Base-by-base conservation (phyloP, 768 basidiomycete genomes). In the Trametes cubensis region DNA sequence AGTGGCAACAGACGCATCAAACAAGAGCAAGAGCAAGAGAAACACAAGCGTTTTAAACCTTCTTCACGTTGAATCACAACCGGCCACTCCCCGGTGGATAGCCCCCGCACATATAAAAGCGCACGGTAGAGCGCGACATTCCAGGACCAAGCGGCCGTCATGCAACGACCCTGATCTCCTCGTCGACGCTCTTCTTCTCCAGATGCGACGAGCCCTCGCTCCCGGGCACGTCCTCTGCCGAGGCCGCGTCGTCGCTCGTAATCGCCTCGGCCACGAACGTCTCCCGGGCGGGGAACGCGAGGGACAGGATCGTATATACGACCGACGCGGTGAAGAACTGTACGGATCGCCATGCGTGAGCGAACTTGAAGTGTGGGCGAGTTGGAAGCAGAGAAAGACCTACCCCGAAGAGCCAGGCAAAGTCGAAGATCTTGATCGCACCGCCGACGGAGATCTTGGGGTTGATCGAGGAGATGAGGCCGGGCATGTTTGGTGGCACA, bases 401-500 rank as follows among this genome's bases (percentile, higher is more conserved):
- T 73, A 90, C 89, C 58, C 89, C 88, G 68, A 86, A 90, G 18
- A 94, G 70, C 86, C 88, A 94, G 3, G 87, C 83, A 62, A 93
- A 80, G 69, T 89, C 84, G 69, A 87, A 92, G 10, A 91, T 71
- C 62, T 78, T 80, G 1, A 69, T 69, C 2, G 79, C 81, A 34
- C 83, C 77, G 18, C 89, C 89, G 26, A 92, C 85, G 0, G 78
- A 61, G 69, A 94, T 81, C 11, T 73, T 76, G 3, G 83, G 72
- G 68, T 90, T 87, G 74, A 96, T 92, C 44, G 84, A 85, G 67
- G 84, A 81, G 61, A 90, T 83, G 52, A 95, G 80, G 2, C 94
- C 93, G 0, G 93, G 93, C 18, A 95, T 69, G 60, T 81, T 86
- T 4, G 89, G 89, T 0, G 84, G 79, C 0, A 92, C 85, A 4